Base-by-base conservation (phyloP, 163 green algal species). In the Scenedesmus sp. region DNA sequence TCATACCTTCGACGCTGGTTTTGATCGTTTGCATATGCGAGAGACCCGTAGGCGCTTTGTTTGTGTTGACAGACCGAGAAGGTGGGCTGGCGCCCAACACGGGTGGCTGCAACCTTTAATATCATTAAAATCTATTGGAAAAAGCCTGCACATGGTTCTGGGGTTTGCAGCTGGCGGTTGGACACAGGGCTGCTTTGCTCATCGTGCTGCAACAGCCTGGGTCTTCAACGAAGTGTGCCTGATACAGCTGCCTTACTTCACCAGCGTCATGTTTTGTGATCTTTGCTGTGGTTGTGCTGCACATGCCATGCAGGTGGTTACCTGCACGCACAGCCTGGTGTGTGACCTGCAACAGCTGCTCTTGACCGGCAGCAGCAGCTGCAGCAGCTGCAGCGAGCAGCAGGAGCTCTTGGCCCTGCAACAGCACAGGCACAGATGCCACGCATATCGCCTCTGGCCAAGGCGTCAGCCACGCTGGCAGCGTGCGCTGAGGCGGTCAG, bases 401-500 rank as follows among this genome's bases (percentile, higher is more conserved):
- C 70, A 79, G 70, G 70, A 15, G 70, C 70, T 23, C 46, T 23
- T 79, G 70, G 70, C 70, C 70, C 70, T 79, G 70, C 70, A 79
- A 52, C 70, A 79, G 23, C 70, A 52, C 23, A 10, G 70, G 70
- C 70, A 52, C 70, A 52, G 56, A 91, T 92, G 88, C 88, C 88
- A 66, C 74, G 88, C 8, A 92, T 92, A 82, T 87, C 62, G 3
- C 64, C 64, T 18, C 64, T 82, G 34, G 85, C 85, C 34, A 90
- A 82, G 52, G 66, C 86, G 52, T 84, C 87, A 55, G 87, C 81
- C 23, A 92, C 77, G 7, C 54, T 92, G 82, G 79, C 88, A 88
- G 87, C 87, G 67, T 91, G 87, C 70, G 88, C 74, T 55, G 74
- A 86, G 54, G 66, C 86, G 56, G 66, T 91, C 18, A 84, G 70